phyloP scores from a whole-genome alignment of 139 green algal species.

The Edaphochlamys debaryana region DNA sequence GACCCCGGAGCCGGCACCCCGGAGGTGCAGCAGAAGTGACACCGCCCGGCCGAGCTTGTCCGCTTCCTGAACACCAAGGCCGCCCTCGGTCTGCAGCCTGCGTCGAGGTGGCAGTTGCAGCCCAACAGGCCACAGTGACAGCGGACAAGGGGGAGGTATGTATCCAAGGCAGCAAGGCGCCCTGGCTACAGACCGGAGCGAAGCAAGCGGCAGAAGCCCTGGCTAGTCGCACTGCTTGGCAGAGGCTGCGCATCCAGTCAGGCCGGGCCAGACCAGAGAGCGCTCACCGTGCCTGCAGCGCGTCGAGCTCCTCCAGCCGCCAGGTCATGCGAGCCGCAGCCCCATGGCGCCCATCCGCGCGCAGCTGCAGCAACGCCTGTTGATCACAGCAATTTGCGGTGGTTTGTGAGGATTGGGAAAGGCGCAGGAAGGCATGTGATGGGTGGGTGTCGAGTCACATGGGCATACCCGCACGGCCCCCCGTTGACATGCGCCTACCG shows the following conservation, averaged over 20 bases:
- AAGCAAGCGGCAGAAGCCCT: neutral
- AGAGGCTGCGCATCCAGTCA: neutral
- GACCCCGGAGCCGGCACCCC: neutral
- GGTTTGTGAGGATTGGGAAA: neutral
- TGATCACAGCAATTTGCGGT: too few relatives aligned
- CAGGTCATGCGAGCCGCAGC: neutral
- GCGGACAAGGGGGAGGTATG: neutral
- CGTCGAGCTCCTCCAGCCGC: slow-evolving; percentile 7
- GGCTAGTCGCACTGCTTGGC: neutral
- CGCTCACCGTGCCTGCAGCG: neutral
- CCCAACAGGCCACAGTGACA: neutral
- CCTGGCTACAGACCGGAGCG: neutral
- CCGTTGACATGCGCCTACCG: neutral
- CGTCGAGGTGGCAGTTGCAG: neutral
- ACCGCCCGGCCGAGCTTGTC: neutral
- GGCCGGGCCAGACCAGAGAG: neutral
- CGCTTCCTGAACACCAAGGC: neutral
- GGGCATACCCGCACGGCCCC: neutral
- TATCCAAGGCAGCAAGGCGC: neutral
- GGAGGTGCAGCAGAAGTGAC: slow-evolving; percentile 11
- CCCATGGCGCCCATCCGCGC: neutral
- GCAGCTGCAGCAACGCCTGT: slow-evolving; percentile 30
- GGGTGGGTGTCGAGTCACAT: neutral
- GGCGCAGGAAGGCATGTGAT: neutral
- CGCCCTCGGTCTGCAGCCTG: neutral